phyloP scores from a whole-genome alignment of 2,329 filamentous ascomycete genomes.

The Aspergillus fumigatus region DNA sequence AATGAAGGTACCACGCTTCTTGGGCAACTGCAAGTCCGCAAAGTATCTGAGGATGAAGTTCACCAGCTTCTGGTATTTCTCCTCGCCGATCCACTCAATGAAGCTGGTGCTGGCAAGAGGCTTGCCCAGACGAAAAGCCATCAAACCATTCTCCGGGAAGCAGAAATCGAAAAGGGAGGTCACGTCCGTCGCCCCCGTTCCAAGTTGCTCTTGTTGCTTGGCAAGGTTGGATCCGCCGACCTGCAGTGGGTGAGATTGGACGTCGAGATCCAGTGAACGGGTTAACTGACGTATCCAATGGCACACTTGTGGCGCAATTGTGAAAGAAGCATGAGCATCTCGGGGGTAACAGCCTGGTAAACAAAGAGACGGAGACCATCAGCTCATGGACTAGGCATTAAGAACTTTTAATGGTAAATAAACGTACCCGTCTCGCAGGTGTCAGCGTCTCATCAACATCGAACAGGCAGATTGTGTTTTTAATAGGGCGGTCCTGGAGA shows the following conservation, averaged over 20 bases:
- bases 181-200: conserved; percentile 63
- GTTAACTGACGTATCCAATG: conserved; percentile 28
- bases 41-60: conserved; percentile 59
- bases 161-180: conserved; percentile 92
- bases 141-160: conserved; percentile 95
- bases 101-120: conserved; percentile 75
- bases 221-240: conserved; percentile 83
- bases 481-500: conserved; percentile 76
- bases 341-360: conserved; percentile 61
- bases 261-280: background rate
- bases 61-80: conserved; percentile 60
- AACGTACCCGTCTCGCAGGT: conserved; percentile 64
- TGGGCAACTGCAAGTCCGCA: conserved; percentile 56
- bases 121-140: conserved; percentile 77
- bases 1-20: conserved; percentile 63
- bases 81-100: conserved; percentile 87
- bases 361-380: background rate
- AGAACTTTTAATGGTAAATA: background rate
- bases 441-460: conserved; percentile 94
- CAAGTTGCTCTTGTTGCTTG: conserved; percentile 97
- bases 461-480: conserved; percentile 92
- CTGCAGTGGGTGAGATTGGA: conserved; percentile 24
- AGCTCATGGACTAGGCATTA: background rate
- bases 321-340: conserved; percentile 78
- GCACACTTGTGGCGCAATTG: conserved; percentile 62